Conservation (phyloP, 1,139 yeast genomes). For the Geotrichum candidum region DNA sequence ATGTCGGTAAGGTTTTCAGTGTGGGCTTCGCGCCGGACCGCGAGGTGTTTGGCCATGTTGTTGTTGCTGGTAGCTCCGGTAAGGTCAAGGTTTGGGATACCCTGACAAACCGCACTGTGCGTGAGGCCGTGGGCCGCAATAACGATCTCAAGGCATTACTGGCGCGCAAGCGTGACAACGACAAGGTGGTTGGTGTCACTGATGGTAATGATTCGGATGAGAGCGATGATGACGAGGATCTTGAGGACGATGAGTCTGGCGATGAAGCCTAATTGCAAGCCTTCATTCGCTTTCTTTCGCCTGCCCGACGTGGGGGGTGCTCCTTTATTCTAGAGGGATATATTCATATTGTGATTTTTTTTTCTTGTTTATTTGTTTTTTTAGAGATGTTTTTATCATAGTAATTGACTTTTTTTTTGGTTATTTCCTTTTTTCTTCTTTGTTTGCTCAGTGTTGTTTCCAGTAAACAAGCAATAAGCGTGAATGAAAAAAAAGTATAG, state of each 20-base stretch:
- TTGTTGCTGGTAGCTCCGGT: slow-evolving; percentile 83
- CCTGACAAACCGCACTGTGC: slow-evolving; percentile 72
- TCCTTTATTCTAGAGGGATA: neutral
- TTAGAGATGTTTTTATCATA: neutral
- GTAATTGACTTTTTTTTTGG: neutral
- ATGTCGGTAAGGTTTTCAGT: slow-evolving; percentile 87
- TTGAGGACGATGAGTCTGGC: slow-evolving; percentile 28
- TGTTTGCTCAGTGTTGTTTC: neutral
- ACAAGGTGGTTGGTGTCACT: slow-evolving; percentile 52
- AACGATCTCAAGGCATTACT: slow-evolving; percentile 52
- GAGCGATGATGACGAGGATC: slow-evolving; percentile 45
- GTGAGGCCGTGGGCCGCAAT: slow-evolving; percentile 55
- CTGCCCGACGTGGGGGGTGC: neutral
- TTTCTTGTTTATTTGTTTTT: neutral
- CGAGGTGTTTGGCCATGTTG: slow-evolving; percentile 78
- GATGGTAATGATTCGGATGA: slow-evolving; percentile 55
- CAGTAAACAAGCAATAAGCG: neutral
- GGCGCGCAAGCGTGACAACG: slow-evolving; percentile 45
- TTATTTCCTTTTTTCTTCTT: neutral
- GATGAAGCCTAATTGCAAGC: slow-evolving; percentile 1
- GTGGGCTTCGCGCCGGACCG: slow-evolving; percentile 80
- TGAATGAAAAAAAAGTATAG: neutral
- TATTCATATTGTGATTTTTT: neutral
- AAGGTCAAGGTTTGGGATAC: slow-evolving; percentile 90
- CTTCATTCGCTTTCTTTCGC: neutral